These are phyloP conservation scores for Phytophthora kernoviae DNA, from an alignment of 352 stramenopile species.

Conservation along the genomic window DNA sequence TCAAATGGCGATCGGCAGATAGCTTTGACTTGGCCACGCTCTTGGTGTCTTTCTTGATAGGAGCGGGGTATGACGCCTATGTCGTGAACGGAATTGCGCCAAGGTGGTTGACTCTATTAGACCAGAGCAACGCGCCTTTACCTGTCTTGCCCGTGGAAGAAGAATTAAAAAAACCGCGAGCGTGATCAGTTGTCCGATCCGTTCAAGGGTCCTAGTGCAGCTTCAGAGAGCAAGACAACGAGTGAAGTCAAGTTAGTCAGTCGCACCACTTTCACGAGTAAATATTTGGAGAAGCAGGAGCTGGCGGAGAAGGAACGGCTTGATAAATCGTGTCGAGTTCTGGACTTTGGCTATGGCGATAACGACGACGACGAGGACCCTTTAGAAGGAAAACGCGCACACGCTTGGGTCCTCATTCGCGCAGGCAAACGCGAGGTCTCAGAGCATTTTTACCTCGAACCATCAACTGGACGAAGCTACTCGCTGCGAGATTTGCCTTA, in stretches of 20 bases:
- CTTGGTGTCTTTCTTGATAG: constrained; percentile 92
- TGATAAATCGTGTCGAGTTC: constrained; percentile 39
- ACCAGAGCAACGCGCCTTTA: constrained; percentile 85
- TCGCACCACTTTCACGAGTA: constrained; percentile 70
- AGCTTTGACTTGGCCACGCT: constrained; percentile 93
- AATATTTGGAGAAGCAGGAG: constrained; percentile 66
- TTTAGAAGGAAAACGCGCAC: constrained; percentile 71
- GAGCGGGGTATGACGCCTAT: constrained; percentile 95
- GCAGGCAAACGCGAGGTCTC: constrained; percentile 88
- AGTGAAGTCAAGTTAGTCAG: constrained; percentile 47
- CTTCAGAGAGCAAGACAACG: constrained; percentile 15
- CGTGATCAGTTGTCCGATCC: constrained; percentile 23
- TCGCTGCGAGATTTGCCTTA: constrained; percentile 84
- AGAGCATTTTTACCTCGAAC: constrained; percentile 92
- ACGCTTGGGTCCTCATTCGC: constrained; percentile 94
- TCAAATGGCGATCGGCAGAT: constrained; percentile 90
- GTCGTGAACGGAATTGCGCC: constrained; percentile 91
- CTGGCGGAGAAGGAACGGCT: constrained; percentile 46
- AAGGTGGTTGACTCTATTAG: constrained; percentile 89
- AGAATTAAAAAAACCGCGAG: constrained; percentile 48
- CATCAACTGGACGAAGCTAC: constrained; percentile 91
- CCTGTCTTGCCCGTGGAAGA: constrained; percentile 64
- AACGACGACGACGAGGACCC: constrained; percentile 77
- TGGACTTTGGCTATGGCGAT: constrained; percentile 62
- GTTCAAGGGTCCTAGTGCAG: constrained; percentile 3